Percentiles rank a stretch among this genome's conserved stretches.
Conservation (phyloP, 2,329 filamentous ascomycete genomes). For the Bipolaris bicolor region DNA sequence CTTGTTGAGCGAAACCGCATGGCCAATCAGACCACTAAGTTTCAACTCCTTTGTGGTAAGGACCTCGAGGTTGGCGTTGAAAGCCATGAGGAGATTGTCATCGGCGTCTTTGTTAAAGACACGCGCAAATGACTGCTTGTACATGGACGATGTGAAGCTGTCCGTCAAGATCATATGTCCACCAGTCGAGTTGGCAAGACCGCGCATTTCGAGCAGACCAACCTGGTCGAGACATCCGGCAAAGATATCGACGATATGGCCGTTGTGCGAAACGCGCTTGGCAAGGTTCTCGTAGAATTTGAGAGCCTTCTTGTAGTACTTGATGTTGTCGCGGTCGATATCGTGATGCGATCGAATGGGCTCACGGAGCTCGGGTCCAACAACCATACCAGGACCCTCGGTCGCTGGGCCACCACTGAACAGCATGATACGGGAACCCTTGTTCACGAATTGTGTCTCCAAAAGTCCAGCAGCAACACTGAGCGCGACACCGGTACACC, state of each 20-base stretch:
- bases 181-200: constrained; percentile 91
- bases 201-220: constrained; percentile 97
- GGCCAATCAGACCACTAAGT: constrained; percentile 94
- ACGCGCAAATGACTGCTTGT: constrained; percentile 96
- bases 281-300: constrained; percentile 98
- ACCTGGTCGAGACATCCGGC: constrained; percentile 97
- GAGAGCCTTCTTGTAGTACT: constrained; percentile 98
- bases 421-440: constrained; percentile 94
- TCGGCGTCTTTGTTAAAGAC: constrained; percentile 97
- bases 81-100: constrained; percentile 95
- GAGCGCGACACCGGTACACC: constrained; percentile 94
- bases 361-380: constrained; percentile 92
- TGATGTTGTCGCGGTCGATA: constrained; percentile 98
- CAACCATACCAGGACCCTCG: constrained; percentile 95
- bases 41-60: constrained; percentile 98
- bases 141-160: constrained; percentile 98
- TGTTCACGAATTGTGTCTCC: constrained; percentile 94
- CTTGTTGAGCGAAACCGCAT: constrained; percentile 96
- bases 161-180: constrained; percentile 98
- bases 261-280: constrained; percentile 93
- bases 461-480: constrained; percentile 92
- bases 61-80: constrained; percentile 95
- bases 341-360: constrained; percentile 98
- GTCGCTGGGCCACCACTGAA: constrained; percentile 95
- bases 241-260: constrained; percentile 97